Base-by-base conservation (phyloP, 169 alveolate genomes). In the Eimeria tenella region DNA sequence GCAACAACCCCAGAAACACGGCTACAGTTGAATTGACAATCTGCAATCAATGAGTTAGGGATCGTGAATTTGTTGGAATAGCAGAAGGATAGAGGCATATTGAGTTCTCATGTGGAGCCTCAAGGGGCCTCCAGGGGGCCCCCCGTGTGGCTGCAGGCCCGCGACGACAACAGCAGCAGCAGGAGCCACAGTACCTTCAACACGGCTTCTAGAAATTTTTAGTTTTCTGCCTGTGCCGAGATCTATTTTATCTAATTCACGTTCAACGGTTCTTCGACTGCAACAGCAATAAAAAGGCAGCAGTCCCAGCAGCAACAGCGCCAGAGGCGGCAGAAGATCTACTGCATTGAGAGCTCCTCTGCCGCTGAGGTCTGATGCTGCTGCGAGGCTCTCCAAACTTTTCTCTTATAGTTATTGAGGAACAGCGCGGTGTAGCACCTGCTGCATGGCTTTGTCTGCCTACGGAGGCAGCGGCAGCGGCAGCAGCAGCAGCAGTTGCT, bases 401-500 rank as follows among this genome's bases (percentile, higher is more conserved):
- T 79, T n/a, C 53, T 19, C 55, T 5, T 15, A 3, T n/a, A 10
- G 56, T 13, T 53, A 8, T 3, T 31, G 52, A 21, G 73, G 21
- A 53, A 68, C 53, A 53, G 70, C 71, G 56, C 70, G 23, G 13
- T 52, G n/a, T 50, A 52, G 3, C 70, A 60, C 4, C 71, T 9
- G 70, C 71, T 17, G 88, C 88, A 55, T 60, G 21, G 70, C 70
- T 60, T 60, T 3, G 21, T 19, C 19, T 60, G 19, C 70, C 19
- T 60, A 5, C 71, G 19, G 88, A 17, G 56, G 71, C 88, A 21
- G 73, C 70, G 52, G 71, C 88, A 0, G 10, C 1, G 55, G 88
- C 70, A 55, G 71, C 88, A 79, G 88, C 88, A 53, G 88, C 88
- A 79, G 62, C 84, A 17, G 63, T 56, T 74, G 77, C 77, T 68